Evolutionary conservation across 495 filamentous ascomycete genomes (phyloP).

Genomic region (Penicillium turbatum): DNA sequence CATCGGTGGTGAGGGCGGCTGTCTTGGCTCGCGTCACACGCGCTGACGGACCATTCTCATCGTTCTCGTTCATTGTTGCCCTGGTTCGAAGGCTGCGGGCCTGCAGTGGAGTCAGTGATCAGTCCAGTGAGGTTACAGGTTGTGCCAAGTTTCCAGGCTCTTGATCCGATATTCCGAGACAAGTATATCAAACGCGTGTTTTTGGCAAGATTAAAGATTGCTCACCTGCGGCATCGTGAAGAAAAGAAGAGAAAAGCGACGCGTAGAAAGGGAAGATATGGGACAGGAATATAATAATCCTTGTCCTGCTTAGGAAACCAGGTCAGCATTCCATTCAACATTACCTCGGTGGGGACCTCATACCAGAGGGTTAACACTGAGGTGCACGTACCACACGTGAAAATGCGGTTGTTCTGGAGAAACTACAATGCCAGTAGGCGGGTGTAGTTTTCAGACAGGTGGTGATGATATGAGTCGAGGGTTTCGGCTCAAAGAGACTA

Average conservation of each 20-base stretch:
- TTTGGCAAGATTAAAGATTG: conserved; percentile 10
- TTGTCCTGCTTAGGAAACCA: conserved; percentile 22
- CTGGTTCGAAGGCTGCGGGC: conserved; percentile 57
- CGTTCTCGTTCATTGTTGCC: conserved; percentile 82
- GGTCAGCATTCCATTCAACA: conserved; percentile 42
- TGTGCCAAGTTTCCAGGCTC: not conserved
- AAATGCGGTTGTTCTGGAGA: conserved; percentile 30
- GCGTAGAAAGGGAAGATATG: conserved; percentile 27
- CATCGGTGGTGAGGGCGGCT: conserved; percentile 60
- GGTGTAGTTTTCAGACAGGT: conserved; percentile 15
- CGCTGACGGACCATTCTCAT: conserved; percentile 76
- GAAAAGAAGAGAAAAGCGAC: conserved; percentile 23
- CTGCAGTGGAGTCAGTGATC: conserved; percentile 31
- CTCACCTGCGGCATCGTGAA: conserved; percentile 46
- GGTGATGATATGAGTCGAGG: conserved; percentile 25
- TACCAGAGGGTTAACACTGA: conserved; percentile 32
- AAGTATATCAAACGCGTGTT: conserved; percentile 16
- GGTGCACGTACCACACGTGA: conserved; percentile 44
- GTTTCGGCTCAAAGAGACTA: conserved; percentile 6
- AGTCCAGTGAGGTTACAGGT: not conserved
- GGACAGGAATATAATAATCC: conserved; percentile 31
- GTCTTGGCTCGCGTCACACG: conserved; percentile 92
- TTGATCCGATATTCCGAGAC: conserved; percentile 3
- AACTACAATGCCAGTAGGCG: conserved; percentile 28
- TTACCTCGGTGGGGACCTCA: conserved; percentile 38